A percentile compares a stretch with the other conserved stretches of the same genome.
Conservation (phyloP, 2,329 filamentous ascomycete species). For the Neofusicoccum cordaticola region DNA sequence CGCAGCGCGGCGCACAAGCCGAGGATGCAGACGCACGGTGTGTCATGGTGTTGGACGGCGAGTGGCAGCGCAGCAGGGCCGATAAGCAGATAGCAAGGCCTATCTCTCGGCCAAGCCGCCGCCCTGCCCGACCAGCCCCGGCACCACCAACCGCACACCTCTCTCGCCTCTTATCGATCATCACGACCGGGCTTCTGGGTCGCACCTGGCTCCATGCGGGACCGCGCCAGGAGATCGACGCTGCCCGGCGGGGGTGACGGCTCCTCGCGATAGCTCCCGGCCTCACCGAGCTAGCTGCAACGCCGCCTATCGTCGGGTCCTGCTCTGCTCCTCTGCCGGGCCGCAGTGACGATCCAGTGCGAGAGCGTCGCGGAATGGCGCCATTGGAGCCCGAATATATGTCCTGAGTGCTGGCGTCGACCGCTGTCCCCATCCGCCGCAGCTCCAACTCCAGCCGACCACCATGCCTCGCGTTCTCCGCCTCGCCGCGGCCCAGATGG, state of each 20-base stretch:
- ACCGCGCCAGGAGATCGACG: neutral
- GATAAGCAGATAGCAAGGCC: constrained; percentile 1
- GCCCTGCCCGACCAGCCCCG: neutral
- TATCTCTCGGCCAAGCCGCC: neutral
- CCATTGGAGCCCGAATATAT: neutral
- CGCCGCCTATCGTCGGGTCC: neutral
- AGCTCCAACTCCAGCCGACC: neutral
- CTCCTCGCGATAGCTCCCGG: neutral
- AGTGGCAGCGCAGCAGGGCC: neutral
- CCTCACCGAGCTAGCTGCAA: neutral
- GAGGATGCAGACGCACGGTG: neutral
- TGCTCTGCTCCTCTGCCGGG: too few species aligned
- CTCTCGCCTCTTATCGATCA: neutral
- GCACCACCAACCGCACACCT: neutral
- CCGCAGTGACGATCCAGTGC: too few species aligned
- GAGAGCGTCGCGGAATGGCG: too few species aligned
- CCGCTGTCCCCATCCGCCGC: too few species aligned
- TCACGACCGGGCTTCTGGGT: neutral
- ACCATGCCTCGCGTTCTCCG: constrained; percentile 40
- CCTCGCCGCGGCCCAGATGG: constrained; percentile 54
- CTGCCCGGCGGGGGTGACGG: neutral
- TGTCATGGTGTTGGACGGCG: neutral
- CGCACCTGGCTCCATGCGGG: too few species aligned
- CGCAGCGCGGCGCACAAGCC: neutral
- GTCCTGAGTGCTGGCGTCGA: neutral